Evolutionary conservation across 2,329 filamentous ascomycete species (phyloP).

Genomic region (Epichloe hybrida): DNA sequence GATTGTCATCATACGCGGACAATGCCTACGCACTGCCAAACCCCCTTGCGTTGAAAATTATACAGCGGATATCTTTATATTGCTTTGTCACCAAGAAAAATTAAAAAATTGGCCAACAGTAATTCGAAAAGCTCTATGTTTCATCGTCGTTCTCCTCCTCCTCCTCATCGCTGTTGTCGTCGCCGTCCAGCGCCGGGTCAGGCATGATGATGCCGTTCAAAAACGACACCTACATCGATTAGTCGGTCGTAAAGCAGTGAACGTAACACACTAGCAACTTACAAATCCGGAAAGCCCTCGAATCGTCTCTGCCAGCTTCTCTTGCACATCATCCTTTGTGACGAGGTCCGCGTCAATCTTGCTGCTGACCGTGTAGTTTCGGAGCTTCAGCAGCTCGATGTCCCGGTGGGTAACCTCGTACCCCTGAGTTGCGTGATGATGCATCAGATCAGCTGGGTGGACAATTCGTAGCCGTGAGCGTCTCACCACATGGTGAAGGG

Average conservation of each 20-base stretch:
- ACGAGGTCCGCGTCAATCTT: constrained; percentile 55
- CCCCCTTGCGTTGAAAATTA: background rate
- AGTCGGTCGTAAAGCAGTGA: background rate
- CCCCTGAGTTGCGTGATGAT: constrained; percentile 36
- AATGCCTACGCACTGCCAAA: no score
- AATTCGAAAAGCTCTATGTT: background rate
- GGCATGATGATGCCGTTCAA: constrained; percentile 64
- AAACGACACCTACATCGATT: constrained; percentile 46
- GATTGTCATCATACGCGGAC: no score
- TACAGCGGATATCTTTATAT: accelerated
- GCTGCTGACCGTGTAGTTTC: constrained; percentile 61
- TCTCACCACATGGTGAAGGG: background rate
- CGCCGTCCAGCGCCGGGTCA: constrained; percentile 37
- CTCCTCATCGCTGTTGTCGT: constrained; percentile 25
- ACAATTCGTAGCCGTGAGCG: no score
- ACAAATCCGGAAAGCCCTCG: constrained; percentile 65
- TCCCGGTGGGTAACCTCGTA: constrained; percentile 63
- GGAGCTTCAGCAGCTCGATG: constrained; percentile 66
- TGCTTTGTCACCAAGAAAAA: background rate
- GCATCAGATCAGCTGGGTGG: background rate
- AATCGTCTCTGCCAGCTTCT: constrained; percentile 51
- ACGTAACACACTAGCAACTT: constrained; percentile 13
- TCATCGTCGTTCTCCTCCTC: constrained; percentile 2
- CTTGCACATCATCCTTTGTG: constrained; percentile 45
- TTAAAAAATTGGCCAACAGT: no score